Base-by-base conservation (phyloP, 257 asterid genomes). In the Solanum neorickii region DNA sequence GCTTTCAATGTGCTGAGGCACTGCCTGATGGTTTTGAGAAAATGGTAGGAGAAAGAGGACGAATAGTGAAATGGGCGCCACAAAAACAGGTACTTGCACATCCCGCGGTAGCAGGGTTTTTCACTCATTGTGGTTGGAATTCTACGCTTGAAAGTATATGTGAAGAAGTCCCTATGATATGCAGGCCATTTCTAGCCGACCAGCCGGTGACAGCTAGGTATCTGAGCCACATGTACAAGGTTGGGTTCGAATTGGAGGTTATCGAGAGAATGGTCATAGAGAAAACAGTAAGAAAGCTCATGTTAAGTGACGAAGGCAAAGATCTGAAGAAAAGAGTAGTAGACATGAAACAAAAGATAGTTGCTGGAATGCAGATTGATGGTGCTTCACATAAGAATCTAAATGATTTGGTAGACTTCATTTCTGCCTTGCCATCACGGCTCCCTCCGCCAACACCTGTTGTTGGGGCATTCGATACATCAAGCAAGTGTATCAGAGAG, bases 81-180 rank as follows among this genome's bases (percentile, higher is more conserved):
- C 93, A 93, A 70, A 89, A 86, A 87, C 85, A 90, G 77, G 89
- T 93, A 1, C 46, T 91, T 18, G 89, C 91, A 9, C 93, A 93
- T 85, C 82, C 89, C 0, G 88, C 93, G 0, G 90, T 92, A 5
- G 95, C 91, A 15, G 93, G 93, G 0, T 92, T 93, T 86, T 85
- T 89, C 74, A 90, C 88, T 9, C 94, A 93, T 20, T 90, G 92
- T 41, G 93, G 94, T 0, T 93, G 95, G 94, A 93, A 93, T 49
- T 93, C 95, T 66, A 91, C 92, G 2, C 70, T 91, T n/a, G 90
- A 90, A 84, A 87, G 94, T 60, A 80, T 92, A 0, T 91, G 77
- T 5, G 94, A 88, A 13, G 93, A 92, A 2, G 90, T 92, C 62
- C 92, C 94, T 15, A 29, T 92, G 94, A 89, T 91, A 2, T 91